These are phyloP conservation scores for Pistacia atlantica DNA, from an alignment of 345 rosid species.

Conservation along the genomic window DNA sequence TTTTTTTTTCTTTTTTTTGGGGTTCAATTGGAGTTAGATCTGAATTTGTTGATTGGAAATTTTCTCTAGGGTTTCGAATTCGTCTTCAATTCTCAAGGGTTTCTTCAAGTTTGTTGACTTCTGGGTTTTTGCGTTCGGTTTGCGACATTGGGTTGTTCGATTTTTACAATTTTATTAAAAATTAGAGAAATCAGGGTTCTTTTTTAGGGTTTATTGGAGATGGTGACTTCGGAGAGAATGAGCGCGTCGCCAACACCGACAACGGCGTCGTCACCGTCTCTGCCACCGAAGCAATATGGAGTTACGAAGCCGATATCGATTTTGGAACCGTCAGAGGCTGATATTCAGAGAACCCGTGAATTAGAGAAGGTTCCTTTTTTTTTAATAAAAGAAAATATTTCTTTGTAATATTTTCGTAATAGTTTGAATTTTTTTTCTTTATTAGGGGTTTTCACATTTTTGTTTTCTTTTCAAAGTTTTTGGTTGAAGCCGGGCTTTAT, in stretches of 20 bases:
- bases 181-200: conserved; percentile 10
- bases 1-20: not conserved
- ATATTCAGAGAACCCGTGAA: conserved; percentile 46
- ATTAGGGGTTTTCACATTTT: not conserved
- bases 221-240: conserved; percentile 52
- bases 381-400: not conserved
- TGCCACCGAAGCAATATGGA: conserved; percentile 39
- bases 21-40: not conserved
- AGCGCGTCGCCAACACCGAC: conserved; percentile 23
- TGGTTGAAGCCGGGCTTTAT: conserved; percentile 56
- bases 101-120: not conserved
- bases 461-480: conserved; percentile 36
- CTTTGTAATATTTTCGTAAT: not conserved
- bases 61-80: conserved; percentile 8
- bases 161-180: not conserved
- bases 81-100: not conserved
- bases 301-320: conserved; percentile 63
- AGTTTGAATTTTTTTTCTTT: not conserved
- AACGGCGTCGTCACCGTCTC: not conserved
- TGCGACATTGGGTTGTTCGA: not conserved
- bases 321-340: conserved; percentile 58
- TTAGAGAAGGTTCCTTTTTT: conserved; percentile 48
- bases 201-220: conserved; percentile 11
- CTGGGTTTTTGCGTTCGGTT: not conserved
- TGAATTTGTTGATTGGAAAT: not conserved